Base-by-base conservation (phyloP, 345 rosid genomes). In the Aquilaria yunnanensis region DNA sequence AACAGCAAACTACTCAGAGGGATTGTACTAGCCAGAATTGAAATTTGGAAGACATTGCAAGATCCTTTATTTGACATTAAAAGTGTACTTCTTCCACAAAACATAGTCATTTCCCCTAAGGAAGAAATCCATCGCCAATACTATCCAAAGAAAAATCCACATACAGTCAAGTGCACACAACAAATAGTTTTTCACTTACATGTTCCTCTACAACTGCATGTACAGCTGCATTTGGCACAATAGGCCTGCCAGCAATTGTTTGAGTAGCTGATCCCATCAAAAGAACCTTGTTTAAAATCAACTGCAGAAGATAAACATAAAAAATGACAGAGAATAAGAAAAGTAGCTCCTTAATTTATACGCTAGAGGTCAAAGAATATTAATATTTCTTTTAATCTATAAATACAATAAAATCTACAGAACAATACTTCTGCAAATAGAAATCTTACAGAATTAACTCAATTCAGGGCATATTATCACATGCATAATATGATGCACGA, bases 171-270 rank as follows among this genome's bases (percentile, higher is more conserved):
- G 61, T 16, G 53, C 54, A 62, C 63, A 59, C 32, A 37, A 37
- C 43, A 3, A 9, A 37, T 5, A 37, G 43, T 37, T 5, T 37
- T 37, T 37, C 5, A 76, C 96, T 86, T 72, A 95, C 99, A 76
- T 91, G 99, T 70, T 95, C 96, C 85, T 95, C 99, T 2, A 91
- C 99, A 67, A 95, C 81, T 57, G 97, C 96, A 77, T 91, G 93
- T 61, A 94, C 96, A 61, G 81, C 75, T 10, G 93, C 91, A 65
- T 87, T 92, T 51, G 87, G 93, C 66, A 95, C 72, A n/a, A 70
- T 78, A 23, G 99, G 97, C 71, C 97, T 76, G 51, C 97, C 99
- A 4, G 91, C 68, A 31, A 91, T 78, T 16, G 99, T 85, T 72
- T 91, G 90, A 63, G 78, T 64, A 34, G 71, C 66, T 14, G 99